Evolutionary conservation across 352 stramenopile species (phyloP).

Genomic region (Phytopythium mirpurense): DNA sequence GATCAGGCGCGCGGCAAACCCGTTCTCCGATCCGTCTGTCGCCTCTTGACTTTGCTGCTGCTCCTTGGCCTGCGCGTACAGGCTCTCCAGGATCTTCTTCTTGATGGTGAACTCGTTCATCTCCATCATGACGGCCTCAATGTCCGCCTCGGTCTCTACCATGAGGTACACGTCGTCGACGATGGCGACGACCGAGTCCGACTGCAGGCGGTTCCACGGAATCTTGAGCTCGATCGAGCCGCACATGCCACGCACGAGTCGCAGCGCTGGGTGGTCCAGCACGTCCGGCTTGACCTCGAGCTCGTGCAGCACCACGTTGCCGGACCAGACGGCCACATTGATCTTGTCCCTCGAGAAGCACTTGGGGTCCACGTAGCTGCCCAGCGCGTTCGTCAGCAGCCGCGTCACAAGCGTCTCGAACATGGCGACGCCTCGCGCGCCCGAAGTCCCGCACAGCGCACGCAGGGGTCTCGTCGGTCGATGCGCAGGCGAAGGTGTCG

Average conservation of each 20-base stretch:
- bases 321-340: conserved; percentile 83
- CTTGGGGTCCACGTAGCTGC: conserved; percentile 82
- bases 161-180: conserved; percentile 86
- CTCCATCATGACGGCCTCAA: conserved; percentile 65
- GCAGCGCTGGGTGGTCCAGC: conserved; percentile 53
- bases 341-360: conserved; percentile 90
- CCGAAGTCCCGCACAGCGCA: not conserved
- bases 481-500: not conserved
- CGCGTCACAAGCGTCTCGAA: conserved; percentile 86
- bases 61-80: conserved; percentile 67
- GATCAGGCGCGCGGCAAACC: conserved; percentile 68
- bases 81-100: conserved; percentile 77
- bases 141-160: conserved; percentile 72
- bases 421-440: conserved; percentile 31
- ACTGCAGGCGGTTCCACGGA: conserved; percentile 85
- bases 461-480: not conserved
- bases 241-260: conserved; percentile 71
- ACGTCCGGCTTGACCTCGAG: conserved; percentile 79
- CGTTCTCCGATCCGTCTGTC: conserved; percentile 30
- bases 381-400: conserved; percentile 79
- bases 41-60: conserved; percentile 46
- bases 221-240: conserved; percentile 89
- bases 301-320: conserved; percentile 79
- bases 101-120: conserved; percentile 82
- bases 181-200: conserved; percentile 82